Evolutionary conservation across 1,139 yeast genomes (phyloP).

Genomic region (Candida tropicalis): DNA sequence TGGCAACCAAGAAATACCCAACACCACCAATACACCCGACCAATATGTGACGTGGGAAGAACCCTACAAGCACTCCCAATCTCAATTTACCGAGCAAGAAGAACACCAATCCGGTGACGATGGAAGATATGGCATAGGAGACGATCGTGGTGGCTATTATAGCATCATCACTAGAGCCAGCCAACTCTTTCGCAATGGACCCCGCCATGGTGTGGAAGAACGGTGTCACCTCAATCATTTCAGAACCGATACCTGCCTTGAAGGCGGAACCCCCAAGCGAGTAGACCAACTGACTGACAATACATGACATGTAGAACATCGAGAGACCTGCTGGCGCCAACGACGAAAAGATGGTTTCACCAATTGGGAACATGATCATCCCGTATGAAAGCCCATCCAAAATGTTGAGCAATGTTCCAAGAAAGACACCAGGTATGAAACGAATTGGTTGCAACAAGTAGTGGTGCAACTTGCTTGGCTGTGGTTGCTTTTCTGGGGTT

Average conservation of each 20-base stretch:
- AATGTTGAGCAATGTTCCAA: conserved; percentile 83
- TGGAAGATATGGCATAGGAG: conserved; percentile 79
- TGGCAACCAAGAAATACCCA: conserved; percentile 85
- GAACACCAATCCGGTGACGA: conserved; percentile 85
- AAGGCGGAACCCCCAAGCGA: conserved; percentile 92
- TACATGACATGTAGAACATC: conserved; percentile 90
- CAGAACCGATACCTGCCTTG: conserved; percentile 89
- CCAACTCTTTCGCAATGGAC: conserved; percentile 60
- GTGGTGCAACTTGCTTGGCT: conserved; percentile 20
- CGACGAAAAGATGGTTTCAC: conserved; percentile 72
- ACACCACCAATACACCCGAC: conserved; percentile 99
- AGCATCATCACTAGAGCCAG: conserved; percentile 49
- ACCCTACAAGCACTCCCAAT: conserved; percentile 86
- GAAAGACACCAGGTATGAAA: conserved; percentile 75
- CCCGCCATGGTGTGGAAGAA: conserved; percentile 95
- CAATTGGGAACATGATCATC: conserved; percentile 93
- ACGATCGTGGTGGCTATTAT: conserved; percentile 86
- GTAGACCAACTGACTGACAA: conserved; percentile 82
- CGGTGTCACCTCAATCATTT: conserved; percentile 98
- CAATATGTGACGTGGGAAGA: conserved; percentile 92
- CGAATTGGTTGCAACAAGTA: conserved; percentile 40
- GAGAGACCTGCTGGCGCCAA: conserved; percentile 90
- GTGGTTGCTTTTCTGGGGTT: conserved; percentile 4
- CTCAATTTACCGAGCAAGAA: conserved; percentile 73
- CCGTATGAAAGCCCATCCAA: conserved; percentile 95